Evolutionary conservation across 768 basidiomycete species (phyloP), one percentile per base, ranked within the genome.

Genomic region (Sarcomyxa edulis): DNA sequence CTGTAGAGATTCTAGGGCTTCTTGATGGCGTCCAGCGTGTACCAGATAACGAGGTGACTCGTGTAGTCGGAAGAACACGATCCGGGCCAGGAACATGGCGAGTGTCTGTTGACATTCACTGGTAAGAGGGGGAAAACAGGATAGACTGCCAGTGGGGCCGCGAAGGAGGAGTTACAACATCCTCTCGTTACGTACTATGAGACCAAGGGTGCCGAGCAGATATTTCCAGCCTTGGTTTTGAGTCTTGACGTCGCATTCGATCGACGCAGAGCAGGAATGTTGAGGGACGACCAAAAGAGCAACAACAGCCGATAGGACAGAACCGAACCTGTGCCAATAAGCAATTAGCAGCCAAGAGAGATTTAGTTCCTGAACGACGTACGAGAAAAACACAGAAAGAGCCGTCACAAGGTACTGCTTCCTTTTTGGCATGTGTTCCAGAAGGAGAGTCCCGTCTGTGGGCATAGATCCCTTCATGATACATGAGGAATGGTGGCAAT

Each of bases 41-140:
- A 95, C 91, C 42, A 99, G 82, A 55, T 83, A 97, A 16, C 92
- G 79, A 2, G 96, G 93, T 0, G 92, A 94, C 61, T 99, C 95
- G 58, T 97, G 85, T 5, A 99, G 65, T 14, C 84, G 80, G 72
- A 98, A 96, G 58, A 97, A 81, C 7, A 85, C 64, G 41, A 94
- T 88, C 12, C 96, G 86, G 8, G 81, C 81, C 21, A 88, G 53
- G 56, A 92, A 93, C 86, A 97, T 94, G 2, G 66, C 60, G 6
- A 93, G 63, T 6, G 92, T 96, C 94, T 98, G 50, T 23, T n/a
- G n/a, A 28, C 38, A 49, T 37, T 9, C 7, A 14, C 24, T 31
- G 32, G 39, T 48, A 43, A 49, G 37, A 30, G 7, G 44, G 18
- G 12, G 8, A 37, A 20, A 11, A 16, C 20, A n/a, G 19, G 3